These are phyloP conservation scores for Raffaelea deltoideospora DNA, from an alignment of 2,329 filamentous ascomycete genomes.

Conservation along the genomic window DNA sequence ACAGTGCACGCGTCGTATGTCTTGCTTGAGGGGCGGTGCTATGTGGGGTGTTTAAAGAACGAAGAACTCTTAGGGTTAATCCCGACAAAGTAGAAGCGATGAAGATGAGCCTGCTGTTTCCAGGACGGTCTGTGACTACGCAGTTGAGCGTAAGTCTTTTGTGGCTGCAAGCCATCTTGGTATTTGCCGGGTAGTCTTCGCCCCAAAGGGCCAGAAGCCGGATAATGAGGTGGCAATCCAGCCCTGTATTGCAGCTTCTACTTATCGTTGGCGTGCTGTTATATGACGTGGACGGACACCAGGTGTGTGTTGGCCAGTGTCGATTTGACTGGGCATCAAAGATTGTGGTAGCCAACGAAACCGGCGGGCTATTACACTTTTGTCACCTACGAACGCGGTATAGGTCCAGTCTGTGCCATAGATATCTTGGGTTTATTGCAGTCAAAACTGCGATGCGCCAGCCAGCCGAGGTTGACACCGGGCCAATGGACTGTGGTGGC, in stretches of 20 bases:
- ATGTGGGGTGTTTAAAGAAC: slow-evolving; percentile 1
- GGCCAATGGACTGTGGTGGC: neutral
- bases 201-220: neutral
- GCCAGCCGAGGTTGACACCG: neutral
- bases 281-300: neutral
- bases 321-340: slow-evolving; percentile 2
- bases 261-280: slow-evolving; percentile 1
- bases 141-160: slow-evolving; percentile 1
- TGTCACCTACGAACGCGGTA: slow-evolving; percentile 1
- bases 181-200: neutral
- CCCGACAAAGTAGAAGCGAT: neutral
- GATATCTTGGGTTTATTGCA: neutral
- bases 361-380: slow-evolving; percentile 1
- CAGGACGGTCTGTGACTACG: neutral
- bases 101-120: slow-evolving; percentile 1
- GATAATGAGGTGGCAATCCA: slow-evolving; percentile 1
- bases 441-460: neutral
- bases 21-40: slow-evolving; percentile 1
- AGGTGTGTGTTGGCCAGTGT: slow-evolving; percentile 1
- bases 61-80: neutral
- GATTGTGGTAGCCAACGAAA: neutral
- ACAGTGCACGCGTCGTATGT: slow-evolving; percentile 1
- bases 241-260: slow-evolving; percentile 1
- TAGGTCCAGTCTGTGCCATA: neutral
- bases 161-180: slow-evolving; percentile 1